A percentile compares a stretch with the other conserved stretches of the same genome.
Conservation (phyloP, 2,329 filamentous ascomycete species). For the Pseudogymnoascus sp. region DNA sequence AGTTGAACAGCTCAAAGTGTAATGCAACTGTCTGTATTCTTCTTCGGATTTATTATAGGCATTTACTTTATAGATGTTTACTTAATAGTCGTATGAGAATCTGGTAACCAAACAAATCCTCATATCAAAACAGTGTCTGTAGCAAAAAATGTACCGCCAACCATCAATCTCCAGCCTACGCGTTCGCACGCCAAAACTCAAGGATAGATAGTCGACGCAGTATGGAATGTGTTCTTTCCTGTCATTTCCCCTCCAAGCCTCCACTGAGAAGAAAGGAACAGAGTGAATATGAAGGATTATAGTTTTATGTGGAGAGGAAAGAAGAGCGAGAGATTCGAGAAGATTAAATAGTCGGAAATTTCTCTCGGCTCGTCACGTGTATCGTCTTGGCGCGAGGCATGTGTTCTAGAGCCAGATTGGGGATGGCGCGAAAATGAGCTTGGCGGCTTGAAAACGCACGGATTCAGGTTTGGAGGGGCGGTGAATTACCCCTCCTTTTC, state of each 20-base stretch:
- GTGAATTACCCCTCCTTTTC: slow-evolving; percentile 11
- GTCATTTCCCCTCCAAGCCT: slow-evolving; percentile 62
- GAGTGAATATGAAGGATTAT: slow-evolving; percentile 59
- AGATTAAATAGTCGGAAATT: slow-evolving; percentile 9
- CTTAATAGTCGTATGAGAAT: background rate
- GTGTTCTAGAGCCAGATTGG: background rate
- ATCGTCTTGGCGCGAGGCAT: background rate
- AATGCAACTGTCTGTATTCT: background rate
- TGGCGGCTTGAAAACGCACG: slow-evolving; percentile 8
- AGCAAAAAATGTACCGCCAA: slow-evolving; percentile 8
- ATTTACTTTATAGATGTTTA: background rate
- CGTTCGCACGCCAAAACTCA: slow-evolving; percentile 36
- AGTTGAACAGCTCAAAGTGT: background rate
- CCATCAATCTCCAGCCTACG: slow-evolving; percentile 20
- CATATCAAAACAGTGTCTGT: background rate
- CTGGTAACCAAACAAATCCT: background rate
- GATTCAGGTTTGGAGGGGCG: slow-evolving; percentile 8
- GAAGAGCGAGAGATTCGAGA: slow-evolving; percentile 21
- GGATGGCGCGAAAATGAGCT: slow-evolving; percentile 2
- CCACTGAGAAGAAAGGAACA: slow-evolving; percentile 45
- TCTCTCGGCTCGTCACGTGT: background rate
- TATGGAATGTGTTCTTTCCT: slow-evolving; percentile 47
- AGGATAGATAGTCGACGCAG: slow-evolving; percentile 51
- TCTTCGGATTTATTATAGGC: background rate
- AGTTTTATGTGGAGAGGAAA: slow-evolving; percentile 38